These are phyloP conservation scores for Vitis amurensis DNA, from an alignment of 164 flowering plant genomes.

Conservation along the genomic window DNA sequence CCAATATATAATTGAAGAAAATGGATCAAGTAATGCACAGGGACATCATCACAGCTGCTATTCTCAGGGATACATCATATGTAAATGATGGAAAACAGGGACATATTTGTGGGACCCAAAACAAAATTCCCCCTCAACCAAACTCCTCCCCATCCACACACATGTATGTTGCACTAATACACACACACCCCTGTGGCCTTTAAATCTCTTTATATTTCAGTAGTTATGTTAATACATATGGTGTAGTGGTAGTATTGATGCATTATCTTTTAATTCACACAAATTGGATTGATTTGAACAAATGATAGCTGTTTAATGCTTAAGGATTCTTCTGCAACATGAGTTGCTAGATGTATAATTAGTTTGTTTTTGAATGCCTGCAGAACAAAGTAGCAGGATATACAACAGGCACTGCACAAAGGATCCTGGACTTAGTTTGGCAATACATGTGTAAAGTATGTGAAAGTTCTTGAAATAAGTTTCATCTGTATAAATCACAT, in stretches of 20 bases:
- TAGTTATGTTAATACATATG: too few relatives aligned
- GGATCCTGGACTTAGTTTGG: slow-evolving; percentile 1
- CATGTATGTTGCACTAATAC: not conserved
- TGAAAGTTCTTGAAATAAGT: not conserved
- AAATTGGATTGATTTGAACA: not conserved
- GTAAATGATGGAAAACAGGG: not conserved
- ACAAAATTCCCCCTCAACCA: not conserved
- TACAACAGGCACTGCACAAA: not conserved
- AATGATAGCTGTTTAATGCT: not conserved
- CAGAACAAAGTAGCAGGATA: not conserved
- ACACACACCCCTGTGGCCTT: not conserved
- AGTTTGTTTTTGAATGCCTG: not conserved
- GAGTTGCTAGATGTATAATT: not conserved
- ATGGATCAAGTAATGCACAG: not conserved
- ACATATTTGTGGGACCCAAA: not conserved
- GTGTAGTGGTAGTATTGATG: not conserved
- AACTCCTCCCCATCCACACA: not conserved
- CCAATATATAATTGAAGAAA: not conserved
- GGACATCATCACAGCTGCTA: not conserved
- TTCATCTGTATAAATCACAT: not conserved
- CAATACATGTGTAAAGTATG: not conserved
- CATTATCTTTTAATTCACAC: not conserved
- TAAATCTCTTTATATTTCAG: too few relatives aligned
- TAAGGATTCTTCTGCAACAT: not conserved
- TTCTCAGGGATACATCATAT: not conserved